A percentile compares a stretch with the other conserved stretches of the same genome.
phyloP scores from a whole-genome alignment of 305 asterid species.

The Rubia occidens region DNA sequence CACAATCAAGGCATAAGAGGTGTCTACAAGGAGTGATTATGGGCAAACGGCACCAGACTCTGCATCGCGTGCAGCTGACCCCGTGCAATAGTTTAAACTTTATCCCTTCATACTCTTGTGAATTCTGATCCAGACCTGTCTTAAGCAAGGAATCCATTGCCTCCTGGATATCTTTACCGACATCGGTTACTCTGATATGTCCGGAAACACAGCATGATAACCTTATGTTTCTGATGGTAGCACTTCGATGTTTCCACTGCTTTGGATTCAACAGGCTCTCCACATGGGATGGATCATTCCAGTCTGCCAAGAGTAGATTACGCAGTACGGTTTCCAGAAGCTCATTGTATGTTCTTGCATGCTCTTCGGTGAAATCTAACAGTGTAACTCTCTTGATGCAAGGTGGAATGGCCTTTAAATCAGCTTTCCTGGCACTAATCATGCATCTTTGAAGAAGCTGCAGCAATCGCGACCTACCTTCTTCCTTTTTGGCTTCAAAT shows the following conservation, averaged over 20 bases:
- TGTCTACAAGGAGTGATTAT: constrained; percentile 90
- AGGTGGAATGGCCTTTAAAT: constrained; percentile 79
- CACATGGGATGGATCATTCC: constrained; percentile 97
- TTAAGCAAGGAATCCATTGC: constrained; percentile 71
- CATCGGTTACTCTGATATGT: constrained; percentile 68
- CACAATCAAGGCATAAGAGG: constrained; percentile 83
- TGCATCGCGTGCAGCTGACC: constrained; percentile 77
- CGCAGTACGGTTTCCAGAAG: constrained; percentile 85
- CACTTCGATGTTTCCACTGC: constrained; percentile 88
- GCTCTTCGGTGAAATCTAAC: constrained; percentile 68
- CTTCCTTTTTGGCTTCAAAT: constrained; percentile 91
- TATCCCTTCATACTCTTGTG: constrained; percentile 53
- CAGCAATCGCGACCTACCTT: constrained; percentile 74
- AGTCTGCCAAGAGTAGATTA: constrained; percentile 87
- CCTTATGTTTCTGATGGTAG: constrained; percentile 71
- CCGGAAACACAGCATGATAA: constrained; percentile 98
- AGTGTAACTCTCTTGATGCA: constrained; percentile 66
- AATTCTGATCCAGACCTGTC: constrained; percentile 56
- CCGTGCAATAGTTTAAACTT: constrained; percentile 51
- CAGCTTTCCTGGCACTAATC: constrained; percentile 89
- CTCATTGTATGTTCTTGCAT: constrained; percentile 83
- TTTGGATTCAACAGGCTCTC: constrained; percentile 89
- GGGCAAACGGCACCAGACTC: constrained; percentile 89
- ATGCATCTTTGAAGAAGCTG: constrained; percentile 82
- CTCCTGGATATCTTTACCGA: constrained; percentile 94